phyloP scores from a whole-genome alignment of 177 flowering plant species.

The Vitis hybrid region DNA sequence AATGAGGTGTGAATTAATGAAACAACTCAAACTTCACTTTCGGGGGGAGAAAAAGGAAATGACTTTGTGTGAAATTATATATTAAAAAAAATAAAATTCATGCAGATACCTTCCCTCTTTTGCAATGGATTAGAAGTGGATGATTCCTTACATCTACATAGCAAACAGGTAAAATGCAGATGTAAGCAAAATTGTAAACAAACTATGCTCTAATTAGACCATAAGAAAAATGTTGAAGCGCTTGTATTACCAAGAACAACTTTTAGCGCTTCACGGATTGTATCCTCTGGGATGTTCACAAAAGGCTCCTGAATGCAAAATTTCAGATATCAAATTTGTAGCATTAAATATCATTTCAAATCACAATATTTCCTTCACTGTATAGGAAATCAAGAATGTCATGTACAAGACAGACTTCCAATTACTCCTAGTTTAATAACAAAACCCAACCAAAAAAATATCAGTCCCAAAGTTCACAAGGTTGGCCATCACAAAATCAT shows the following conservation, averaged over 20 bases:
- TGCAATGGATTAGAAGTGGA: conserved; percentile 89
- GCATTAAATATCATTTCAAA: background rate
- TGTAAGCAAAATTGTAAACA: background rate
- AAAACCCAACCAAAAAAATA: too few relatives aligned
- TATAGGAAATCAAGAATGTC: background rate
- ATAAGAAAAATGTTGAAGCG: background rate
- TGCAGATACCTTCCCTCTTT: conserved; percentile 77
- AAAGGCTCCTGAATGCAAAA: conserved; percentile 74
- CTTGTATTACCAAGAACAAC: conserved; percentile 62
- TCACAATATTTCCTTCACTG: background rate
- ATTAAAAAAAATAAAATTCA: background rate
- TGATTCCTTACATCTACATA: conserved; percentile 65
- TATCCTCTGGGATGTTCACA: conserved; percentile 84
- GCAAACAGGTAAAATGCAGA: conserved; percentile 5
- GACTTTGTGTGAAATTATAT: too few relatives aligned
- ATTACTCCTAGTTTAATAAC: background rate
- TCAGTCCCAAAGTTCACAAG: too few relatives aligned
- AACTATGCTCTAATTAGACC: background rate
- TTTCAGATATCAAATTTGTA: conserved; percentile 17
- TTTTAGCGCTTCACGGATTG: conserved; percentile 81
- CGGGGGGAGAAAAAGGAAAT: too few relatives aligned
- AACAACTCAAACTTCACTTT: too few relatives aligned
- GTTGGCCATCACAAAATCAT: too few relatives aligned
- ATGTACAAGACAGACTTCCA: background rate
- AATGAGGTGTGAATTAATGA: background rate